phyloP scores from a whole-genome alignment of 257 asterid species.

The Nicotiana obtusifolia region DNA sequence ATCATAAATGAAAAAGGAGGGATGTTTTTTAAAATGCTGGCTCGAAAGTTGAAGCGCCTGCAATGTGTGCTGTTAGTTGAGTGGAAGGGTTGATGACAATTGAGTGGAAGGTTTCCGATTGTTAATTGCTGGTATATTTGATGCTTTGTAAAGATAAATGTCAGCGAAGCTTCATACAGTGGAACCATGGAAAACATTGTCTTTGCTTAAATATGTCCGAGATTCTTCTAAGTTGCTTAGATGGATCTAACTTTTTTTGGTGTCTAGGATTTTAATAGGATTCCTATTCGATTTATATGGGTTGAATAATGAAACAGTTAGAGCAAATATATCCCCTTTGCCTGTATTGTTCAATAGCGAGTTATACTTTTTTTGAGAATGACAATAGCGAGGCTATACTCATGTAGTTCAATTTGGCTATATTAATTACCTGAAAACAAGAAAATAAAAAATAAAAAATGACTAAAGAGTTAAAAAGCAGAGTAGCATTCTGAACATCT shows the following conservation, averaged over 20 bases:
- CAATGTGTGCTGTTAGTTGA: background rate
- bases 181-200: background rate
- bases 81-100: background rate
- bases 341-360: background rate
- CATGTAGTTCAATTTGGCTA: background rate
- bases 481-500: background rate
- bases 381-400: background rate
- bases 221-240: background rate
- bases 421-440: background rate
- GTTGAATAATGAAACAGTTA: background rate
- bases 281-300: constrained; percentile 1
- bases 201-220: background rate
- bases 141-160: background rate
- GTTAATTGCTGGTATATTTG: background rate
- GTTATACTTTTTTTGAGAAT: background rate
- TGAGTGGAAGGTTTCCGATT: background rate
- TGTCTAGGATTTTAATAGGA: background rate
- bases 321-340: background rate
- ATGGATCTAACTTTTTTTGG: background rate
- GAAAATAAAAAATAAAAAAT: background rate
- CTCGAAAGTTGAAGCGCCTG: background rate
- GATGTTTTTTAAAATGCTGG: background rate
- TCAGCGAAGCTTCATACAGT: background rate
- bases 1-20: too few species aligned
- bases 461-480: background rate